These are phyloP conservation scores for Pythium utonaiense DNA, from an alignment of 352 stramenopile species.

Conservation along the genomic window DNA sequence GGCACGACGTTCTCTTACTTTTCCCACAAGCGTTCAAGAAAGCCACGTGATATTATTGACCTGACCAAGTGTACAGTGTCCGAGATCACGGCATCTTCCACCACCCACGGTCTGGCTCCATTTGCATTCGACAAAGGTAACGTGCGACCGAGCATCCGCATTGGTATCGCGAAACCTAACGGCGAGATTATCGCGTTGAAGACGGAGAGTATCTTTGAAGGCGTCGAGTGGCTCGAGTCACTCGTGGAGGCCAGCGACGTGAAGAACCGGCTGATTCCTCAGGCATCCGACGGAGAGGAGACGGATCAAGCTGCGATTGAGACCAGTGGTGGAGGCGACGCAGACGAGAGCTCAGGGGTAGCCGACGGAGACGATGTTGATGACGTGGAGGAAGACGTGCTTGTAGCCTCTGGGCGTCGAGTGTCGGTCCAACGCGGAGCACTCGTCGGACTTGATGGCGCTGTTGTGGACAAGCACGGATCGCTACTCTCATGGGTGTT, in stretches of 20 bases:
- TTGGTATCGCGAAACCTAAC: constrained; percentile 66
- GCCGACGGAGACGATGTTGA: constrained; percentile 8
- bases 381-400: not conserved
- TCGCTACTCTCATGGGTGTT: constrained; percentile 66
- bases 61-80: constrained; percentile 63
- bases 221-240: constrained; percentile 77
- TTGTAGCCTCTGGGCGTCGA: not conserved
- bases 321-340: constrained; percentile 20
- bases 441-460: not conserved
- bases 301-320: constrained; percentile 6
- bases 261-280: not conserved
- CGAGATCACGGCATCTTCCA: constrained; percentile 54
- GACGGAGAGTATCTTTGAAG: constrained; percentile 80
- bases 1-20: constrained; percentile 77
- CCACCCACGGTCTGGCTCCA: constrained; percentile 36
- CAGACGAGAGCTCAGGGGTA: constrained; percentile 17
- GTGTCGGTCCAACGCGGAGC: not conserved
- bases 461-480: constrained; percentile 49
- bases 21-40: constrained; percentile 73
- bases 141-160: constrained; percentile 51
- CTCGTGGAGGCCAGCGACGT: constrained; percentile 68
- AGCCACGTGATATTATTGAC: constrained; percentile 70
- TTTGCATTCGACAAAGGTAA: constrained; percentile 51
- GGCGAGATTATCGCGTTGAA: constrained; percentile 65
- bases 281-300: constrained; percentile 2